Evolutionary conservation across 345 rosid genomes (phyloP), one percentile per base, ranked within the genome.

Genomic region (Eutrema japonicum): DNA sequence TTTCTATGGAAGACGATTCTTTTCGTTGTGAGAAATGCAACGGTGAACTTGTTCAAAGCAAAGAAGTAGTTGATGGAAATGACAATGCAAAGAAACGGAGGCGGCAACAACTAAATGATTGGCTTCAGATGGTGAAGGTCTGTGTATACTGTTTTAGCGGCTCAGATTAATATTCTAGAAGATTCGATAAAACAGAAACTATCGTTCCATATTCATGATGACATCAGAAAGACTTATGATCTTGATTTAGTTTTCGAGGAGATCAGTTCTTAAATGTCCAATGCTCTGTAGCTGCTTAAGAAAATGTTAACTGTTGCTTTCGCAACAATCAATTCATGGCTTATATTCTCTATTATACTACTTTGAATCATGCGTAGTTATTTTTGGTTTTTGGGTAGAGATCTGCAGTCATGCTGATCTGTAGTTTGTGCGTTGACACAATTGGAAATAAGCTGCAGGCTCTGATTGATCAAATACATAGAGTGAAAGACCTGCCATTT

Each of bases 1-100:
- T 91, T 45, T 87, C 89, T 18, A 43, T 81, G 58, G 92, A 76
- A 41, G 97, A 88, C 73, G 96, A 89, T 70, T 81, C 74, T 75
- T 94, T 94, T 58, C 93, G 85, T 56, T 94, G 99, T 63, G 97
- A 92, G 74, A 91, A 79, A 65, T 95, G 97, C 83, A 85, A 95
- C 66, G 88, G 89, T 73, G 96, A 86, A 67, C 92, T 95, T 77
- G 92, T 88, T 77, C 93, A 89, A 92, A 90, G 79, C 74, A 89
- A 90, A 81, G 99, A 88, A 68, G 93, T 77, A 13, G 93, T 89
- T 65, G 99, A 95, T 74, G 96, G 96, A 75, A 96, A 85, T 83
- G 96, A 92, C 73, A 87, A 90, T 87, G 96, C 89, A 72, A 85
- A 89, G 79, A 85, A 87, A 78, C 82, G 96, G n/a, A 86, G 86